Percentiles rank a stretch among this genome's conserved stretches.
Evolutionary conservation across 1,139 yeast genomes (phyloP).

Genomic region (Candida freyschussii): DNA sequence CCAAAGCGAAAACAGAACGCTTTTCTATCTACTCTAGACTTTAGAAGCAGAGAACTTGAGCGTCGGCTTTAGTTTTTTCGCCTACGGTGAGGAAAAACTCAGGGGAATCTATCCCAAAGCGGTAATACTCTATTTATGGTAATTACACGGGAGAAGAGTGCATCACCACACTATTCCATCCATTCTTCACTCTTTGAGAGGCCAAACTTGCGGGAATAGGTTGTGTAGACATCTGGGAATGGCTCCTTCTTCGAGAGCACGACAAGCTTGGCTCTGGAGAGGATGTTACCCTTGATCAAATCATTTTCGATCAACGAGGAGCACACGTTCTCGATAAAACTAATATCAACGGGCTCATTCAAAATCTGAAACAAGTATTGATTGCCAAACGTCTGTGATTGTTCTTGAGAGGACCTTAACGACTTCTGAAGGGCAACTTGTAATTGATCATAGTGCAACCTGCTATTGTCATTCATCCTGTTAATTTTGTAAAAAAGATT

Average conservation of each 20-base stretch:
- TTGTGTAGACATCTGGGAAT: slow-evolving; percentile 41
- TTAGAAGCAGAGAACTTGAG: too few species aligned
- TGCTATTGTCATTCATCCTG: slow-evolving; percentile 5
- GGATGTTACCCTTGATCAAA: slow-evolving; percentile 47
- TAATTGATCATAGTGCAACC: slow-evolving; percentile 11
- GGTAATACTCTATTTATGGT: slow-evolving; percentile 1
- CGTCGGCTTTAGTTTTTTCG: too few species aligned
- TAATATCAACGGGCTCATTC: slow-evolving; percentile 10
- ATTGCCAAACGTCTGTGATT: slow-evolving; percentile 10
- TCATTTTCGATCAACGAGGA: slow-evolving; percentile 49
- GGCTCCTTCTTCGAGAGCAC: slow-evolving; percentile 47
- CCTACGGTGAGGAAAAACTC: too few species aligned
- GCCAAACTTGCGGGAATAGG: slow-evolving; percentile 11
- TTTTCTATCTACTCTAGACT: too few species aligned
- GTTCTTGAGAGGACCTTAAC: slow-evolving; percentile 14
- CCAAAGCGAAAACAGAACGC: too few species aligned
- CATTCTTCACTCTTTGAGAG: slow-evolving; percentile 15
- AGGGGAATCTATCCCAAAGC: too few species aligned
- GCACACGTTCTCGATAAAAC: slow-evolving; percentile 43
- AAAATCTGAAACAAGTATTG: slow-evolving; percentile 18
- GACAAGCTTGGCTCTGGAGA: slow-evolving; percentile 39
- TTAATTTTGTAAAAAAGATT: slow-evolving; percentile 37
- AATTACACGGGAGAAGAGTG: too few species aligned
- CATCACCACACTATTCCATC: slow-evolving; percentile 20
- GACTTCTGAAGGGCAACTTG: slow-evolving; percentile 14